Evolutionary conservation across 139 green algal species (phyloP), one percentile per base, ranked within the genome.

Genomic region (Tetradesmus lagerheimii): DNA sequence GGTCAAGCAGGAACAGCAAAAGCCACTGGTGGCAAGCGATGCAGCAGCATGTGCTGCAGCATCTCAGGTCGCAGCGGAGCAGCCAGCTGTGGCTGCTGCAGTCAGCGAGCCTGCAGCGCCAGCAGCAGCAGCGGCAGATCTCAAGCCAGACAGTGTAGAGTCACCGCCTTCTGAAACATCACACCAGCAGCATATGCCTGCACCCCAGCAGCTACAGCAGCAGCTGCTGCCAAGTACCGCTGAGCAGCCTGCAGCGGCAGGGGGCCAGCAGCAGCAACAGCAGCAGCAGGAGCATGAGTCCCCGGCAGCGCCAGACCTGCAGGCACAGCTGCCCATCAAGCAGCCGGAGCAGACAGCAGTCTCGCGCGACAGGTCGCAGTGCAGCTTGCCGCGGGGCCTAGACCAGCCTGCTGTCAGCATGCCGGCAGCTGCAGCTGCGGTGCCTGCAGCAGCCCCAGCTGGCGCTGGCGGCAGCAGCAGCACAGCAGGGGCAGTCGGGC

Each of bases 331-430:
- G 45, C 45, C 14, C 34, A 37, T 37, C 18, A n/a, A 37, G 76
- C 76, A n/a, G 76, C 37, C 14, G 38, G 83, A 88, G 38, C 83
- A 88, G 83, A 88, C 83, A 41, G 83, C 83, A 23, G 62, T 88
- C 23, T 88, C 83, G 16, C 38, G 83, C 4, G 83, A 88, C 25
- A 39, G 83, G 14, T 88, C 83, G 2, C 83, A 88, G 41, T 88
- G 83, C 83, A 88, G 83, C 38, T 41, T 88, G 38, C 83, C 29
- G 29, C 64, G 38, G 6, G 35, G 23, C 2, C 9, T 18, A 29
- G 37, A 45, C 2, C 23, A 5, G 5, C 18, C 37, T 31, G 83
- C 27, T 34, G 64, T 88, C 64, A 88, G 71, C 71, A 88, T 87
- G 82, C 82, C 83, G 31, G 83, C 83, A 2, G 64, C 64, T 29